Conservation (phyloP, 805 yeast species). For the Metschnikowia amazonensis region DNA sequence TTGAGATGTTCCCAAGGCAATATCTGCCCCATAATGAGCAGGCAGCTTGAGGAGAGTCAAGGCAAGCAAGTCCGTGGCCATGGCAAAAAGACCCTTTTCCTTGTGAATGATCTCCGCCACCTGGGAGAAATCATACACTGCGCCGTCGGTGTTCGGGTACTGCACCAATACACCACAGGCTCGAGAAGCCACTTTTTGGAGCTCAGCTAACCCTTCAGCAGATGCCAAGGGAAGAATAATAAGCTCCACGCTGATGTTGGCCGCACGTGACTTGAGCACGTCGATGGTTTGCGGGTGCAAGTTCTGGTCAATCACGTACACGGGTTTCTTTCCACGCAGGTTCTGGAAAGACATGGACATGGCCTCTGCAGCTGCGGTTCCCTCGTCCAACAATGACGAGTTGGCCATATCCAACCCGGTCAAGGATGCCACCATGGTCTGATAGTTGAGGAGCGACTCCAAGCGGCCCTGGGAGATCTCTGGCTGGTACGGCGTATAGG, state of each 20-base stretch:
- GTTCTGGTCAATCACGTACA: conserved; percentile 68
- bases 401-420: conserved; percentile 95
- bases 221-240: conserved; percentile 53
- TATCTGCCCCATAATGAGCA: conserved; percentile 81
- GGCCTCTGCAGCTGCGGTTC: conserved; percentile 97
- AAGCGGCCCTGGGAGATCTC: conserved; percentile 96
- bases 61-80: conserved; percentile 91
- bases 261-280: conserved; percentile 77
- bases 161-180: conserved; percentile 84
- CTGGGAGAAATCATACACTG: conserved; percentile 42
- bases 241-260: conserved; percentile 64
- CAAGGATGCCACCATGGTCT: conserved; percentile 84
- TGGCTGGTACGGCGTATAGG: conserved; percentile 98
- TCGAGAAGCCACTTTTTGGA: conserved; percentile 26
- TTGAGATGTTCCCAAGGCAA: conserved; percentile 89
- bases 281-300: conserved; percentile 83
- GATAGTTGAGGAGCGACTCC: conserved; percentile 85
- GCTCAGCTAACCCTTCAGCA: conserved; percentile 26
- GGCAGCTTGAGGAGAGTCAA: conserved; percentile 85
- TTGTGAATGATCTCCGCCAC: conserved; percentile 66
- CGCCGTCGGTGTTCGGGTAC: conserved; percentile 87
- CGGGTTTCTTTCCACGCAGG: conserved; percentile 60
- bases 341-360: conserved; percentile 77
- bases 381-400: conserved; percentile 93
- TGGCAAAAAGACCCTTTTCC: conserved; percentile 70